Evolutionary conservation across 305 asterid species (phyloP), one percentile per base, ranked within the genome.

Genomic region (Plantago coronopus): DNA sequence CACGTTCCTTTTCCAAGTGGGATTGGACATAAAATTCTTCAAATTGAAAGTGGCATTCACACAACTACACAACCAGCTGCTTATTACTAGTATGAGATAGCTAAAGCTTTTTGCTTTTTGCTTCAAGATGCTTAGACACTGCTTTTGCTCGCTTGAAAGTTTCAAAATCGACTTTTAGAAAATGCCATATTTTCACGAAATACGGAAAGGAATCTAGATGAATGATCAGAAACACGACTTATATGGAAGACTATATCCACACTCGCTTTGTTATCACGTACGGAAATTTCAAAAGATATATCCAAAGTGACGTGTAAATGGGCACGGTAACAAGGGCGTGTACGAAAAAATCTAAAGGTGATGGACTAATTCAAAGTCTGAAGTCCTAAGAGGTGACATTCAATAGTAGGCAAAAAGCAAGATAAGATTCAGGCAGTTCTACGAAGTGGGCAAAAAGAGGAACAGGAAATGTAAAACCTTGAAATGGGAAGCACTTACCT

Each of bases 361-460:
- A 34, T 2, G 9, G 56, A 22, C 56, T n/a, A 50, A 12, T 50
- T 50, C 56, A 50, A 50, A 20, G 55, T 22, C 16, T 22, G 11
- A 48, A 11, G 22, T 22, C 25, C 27, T 18, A 9, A 48, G 4
- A 19, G 54, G 23, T 48, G 54, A 49, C 31, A 49, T 49, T 49
- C 31, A 49, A 49, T 12, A 15, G 21, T 22, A 50, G 37, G 56
- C 34, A 5, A 53, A 49, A 49, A 25, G 31, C 17, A 49, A 48
- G 14, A 9, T 9, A 0, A 19, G 27, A 16, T 18, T 7, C 22
- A 23, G 17, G 58, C 58, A 25, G 42, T 23, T 53, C 42, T 22
- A 53, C 23, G 58, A 53, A 53, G 58, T 53, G 42, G 58, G 58
- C 40, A 53, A 22, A 53, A 53, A 53, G 58, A 53, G 27, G 31